phyloP scores from a whole-genome alignment of 371 early-diverging fungal genomes.

The Umbelopsis sp. region DNA sequence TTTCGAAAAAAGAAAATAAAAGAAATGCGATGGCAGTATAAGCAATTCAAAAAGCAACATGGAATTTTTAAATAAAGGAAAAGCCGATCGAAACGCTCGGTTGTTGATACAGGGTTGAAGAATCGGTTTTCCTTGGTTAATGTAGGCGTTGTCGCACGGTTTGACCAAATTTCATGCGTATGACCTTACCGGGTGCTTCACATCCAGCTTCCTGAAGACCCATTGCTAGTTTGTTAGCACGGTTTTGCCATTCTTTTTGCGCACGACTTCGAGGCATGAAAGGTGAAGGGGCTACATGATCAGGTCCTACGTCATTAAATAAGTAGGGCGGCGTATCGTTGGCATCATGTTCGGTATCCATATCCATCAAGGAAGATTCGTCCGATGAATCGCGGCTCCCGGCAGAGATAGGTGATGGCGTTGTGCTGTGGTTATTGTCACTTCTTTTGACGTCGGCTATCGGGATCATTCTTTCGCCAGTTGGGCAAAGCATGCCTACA shows the following conservation, averaged over 20 bases:
- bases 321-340: background rate
- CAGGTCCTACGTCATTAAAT: background rate
- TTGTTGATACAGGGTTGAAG: background rate
- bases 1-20: background rate
- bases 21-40: background rate
- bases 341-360: background rate
- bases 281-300: background rate
- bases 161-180: constrained; percentile 15
- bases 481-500: constrained; percentile 7
- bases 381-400: constrained; percentile 3
- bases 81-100: background rate
- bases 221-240: constrained; percentile 7
- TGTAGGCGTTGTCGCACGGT: background rate
- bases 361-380: background rate
- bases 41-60: background rate
- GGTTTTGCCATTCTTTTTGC: constrained; percentile 2
- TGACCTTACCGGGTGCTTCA: constrained; percentile 8
- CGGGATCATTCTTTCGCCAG: constrained; percentile 8
- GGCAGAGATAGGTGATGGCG: background rate
- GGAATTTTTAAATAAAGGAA: background rate
- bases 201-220: background rate
- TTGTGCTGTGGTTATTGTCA: background rate
- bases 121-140: background rate
- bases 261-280: constrained; percentile 10
- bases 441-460: constrained; percentile 1